Percentiles rank a stretch among this genome's conserved stretches.
phyloP scores from a whole-genome alignment of 352 stramenopile genomes.

The Globisporangium solare region DNA sequence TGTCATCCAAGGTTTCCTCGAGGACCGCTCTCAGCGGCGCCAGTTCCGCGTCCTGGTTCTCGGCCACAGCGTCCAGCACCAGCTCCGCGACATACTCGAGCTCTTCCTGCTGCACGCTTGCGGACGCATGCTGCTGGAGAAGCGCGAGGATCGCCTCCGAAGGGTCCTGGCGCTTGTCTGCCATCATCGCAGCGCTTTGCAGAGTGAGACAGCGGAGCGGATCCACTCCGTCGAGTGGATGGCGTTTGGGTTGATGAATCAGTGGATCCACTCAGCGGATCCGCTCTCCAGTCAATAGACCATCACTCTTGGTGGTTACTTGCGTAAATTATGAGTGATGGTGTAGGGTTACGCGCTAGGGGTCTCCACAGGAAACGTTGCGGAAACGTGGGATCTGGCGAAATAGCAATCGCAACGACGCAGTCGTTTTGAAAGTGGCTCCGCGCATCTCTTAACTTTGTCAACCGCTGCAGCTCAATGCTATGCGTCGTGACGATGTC shows the following conservation, averaged over 20 bases:
- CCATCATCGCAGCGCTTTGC: slow-evolving; percentile 2
- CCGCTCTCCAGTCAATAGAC: background rate
- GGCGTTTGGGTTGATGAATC: background rate
- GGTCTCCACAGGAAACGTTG: background rate
- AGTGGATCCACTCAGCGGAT: background rate
- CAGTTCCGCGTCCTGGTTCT: slow-evolving; percentile 20
- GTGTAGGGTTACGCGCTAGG: background rate
- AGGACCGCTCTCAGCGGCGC: slow-evolving; percentile 22
- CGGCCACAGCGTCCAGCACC: slow-evolving; percentile 41
- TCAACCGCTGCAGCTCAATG: no score
- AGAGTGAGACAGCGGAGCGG: background rate
- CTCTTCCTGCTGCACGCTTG: slow-evolving; percentile 23
- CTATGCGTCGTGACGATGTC: no score
- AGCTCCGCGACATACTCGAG: slow-evolving; percentile 68
- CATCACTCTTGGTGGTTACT: slow-evolving; percentile 2
- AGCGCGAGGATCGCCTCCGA: slow-evolving; percentile 21
- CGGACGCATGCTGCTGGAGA: slow-evolving; percentile 16
- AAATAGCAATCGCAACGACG: background rate
- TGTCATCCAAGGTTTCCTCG: slow-evolving; percentile 40
- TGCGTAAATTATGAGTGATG: background rate
- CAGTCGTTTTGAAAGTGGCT: no score
- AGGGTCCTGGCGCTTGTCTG: background rate
- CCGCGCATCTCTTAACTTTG: no score
- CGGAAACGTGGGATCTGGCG: background rate
- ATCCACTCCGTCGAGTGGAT: background rate